Evolutionary conservation across 2,329 filamentous ascomycete genomes (phyloP).

Genomic region (Stagonosporopsis chrysanthemi): DNA sequence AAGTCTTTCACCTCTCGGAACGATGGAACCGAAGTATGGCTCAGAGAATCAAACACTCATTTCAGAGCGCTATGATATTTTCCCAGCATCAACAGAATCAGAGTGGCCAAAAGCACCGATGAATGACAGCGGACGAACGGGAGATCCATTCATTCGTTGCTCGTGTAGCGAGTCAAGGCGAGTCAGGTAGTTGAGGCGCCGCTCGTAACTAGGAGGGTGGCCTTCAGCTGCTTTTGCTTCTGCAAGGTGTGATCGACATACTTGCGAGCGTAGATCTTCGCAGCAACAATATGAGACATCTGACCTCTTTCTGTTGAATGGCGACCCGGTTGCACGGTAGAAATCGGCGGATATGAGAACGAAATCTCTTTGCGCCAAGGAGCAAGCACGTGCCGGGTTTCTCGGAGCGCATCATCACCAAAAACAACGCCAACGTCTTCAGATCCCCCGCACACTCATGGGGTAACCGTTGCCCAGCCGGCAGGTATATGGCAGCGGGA

Average conservation of each 20-base stretch:
- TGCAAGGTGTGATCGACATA: slow-evolving; percentile 6
- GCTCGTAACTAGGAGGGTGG: not conserved
- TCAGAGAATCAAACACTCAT: not conserved
- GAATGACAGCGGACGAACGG: slow-evolving; percentile 11
- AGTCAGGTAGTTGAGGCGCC: not conserved
- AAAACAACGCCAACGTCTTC: slow-evolving; percentile 3
- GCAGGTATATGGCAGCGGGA: not conserved
- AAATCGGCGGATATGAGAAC: too few species aligned
- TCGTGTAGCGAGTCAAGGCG: slow-evolving; percentile 11
- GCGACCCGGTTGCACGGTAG: too few species aligned
- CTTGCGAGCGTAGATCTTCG: slow-evolving; percentile 5
- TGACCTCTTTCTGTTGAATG: not conserved
- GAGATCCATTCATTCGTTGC: not conserved
- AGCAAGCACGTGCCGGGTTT: not conserved
- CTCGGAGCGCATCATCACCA: not conserved
- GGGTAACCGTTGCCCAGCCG: slow-evolving; percentile 3
- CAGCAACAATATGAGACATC: not conserved
- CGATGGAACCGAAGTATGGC: slow-evolving; percentile 1
- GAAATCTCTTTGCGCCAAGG: not conserved
- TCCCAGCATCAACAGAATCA: slow-evolving; percentile 8
- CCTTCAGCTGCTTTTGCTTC: not conserved
- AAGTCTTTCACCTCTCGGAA: not conserved
- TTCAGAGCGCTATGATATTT: not conserved
- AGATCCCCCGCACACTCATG: slow-evolving; percentile 11
- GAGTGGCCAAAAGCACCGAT: not conserved